These are phyloP conservation scores for Solanum chiquidenum DNA, from an alignment of 257 asterid species.

Conservation along the genomic window DNA sequence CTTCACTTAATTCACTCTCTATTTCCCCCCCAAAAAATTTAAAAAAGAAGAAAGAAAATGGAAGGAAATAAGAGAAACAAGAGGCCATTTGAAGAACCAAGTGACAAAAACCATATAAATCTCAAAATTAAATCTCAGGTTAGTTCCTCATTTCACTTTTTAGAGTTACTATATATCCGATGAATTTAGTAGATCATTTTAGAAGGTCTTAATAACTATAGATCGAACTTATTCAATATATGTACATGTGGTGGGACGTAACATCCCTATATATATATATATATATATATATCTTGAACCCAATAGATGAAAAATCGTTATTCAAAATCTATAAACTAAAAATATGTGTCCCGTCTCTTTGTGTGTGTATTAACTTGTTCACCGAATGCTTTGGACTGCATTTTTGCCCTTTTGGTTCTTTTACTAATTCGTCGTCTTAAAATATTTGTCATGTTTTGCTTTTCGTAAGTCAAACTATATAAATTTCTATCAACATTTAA, in stretches of 20 bases:
- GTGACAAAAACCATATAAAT: neutral
- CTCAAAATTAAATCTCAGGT: neutral
- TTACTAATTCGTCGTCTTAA: neutral
- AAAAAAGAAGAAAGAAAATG: neutral
- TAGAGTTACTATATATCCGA: neutral
- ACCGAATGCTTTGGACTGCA: neutral
- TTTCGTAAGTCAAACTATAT: neutral
- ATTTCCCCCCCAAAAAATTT: rapidly evolving
- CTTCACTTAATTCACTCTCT: neutral
- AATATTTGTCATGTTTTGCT: neutral
- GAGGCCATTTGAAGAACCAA: neutral
- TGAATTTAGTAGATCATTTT: too few species aligned
- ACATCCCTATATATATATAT: neutral
- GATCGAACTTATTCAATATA: too few species aligned
- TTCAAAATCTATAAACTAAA: neutral
- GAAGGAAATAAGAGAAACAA: neutral
- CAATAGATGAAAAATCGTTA: neutral
- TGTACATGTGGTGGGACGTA: neutral
- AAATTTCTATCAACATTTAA: neutral
- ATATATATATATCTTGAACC: neutral
- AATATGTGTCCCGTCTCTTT: neutral
- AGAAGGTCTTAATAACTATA: too few species aligned
- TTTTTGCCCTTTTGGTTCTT: neutral
- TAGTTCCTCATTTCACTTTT: neutral
- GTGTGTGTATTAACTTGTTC: neutral